Evolutionary conservation across 805 yeast genomes (phyloP), one percentile per base, ranked within the genome.

Genomic region (Candida loeiensis): DNA sequence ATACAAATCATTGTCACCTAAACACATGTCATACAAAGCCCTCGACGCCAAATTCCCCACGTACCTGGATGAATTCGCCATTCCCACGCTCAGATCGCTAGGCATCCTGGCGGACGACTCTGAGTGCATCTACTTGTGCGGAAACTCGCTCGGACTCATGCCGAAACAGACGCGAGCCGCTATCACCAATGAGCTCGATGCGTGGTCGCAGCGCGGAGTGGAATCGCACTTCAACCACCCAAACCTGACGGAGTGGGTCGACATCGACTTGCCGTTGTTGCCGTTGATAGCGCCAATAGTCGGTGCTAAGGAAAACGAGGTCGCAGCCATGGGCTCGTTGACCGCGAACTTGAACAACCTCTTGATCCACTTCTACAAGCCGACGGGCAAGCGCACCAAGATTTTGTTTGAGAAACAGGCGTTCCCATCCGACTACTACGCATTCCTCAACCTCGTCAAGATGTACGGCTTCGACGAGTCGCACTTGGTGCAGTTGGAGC

Each of bases 141-240:
- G 98, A 2, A 91, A 90, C 65, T 87, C 96, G n/a, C 75, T 90
- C 5, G 98, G 98, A 0, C 64, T 90, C 44, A 85, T 88, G 90
- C 97, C 98, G 0, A 66, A 61, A 37, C 55, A 66, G 6, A 80
- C 90, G 0, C 66, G 76, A 24, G 46, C 48, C 5, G 84, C 85
- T 12, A 65, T 90, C 12, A 61, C 62, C 36, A 71, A 66, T 29
- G 97, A 90, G 59, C 64, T 90, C 36, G 75, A 79, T 47, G 95
- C 93, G 0, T 90, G 98, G 98, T 69, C 77, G 21, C 68, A 59
- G 19, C 66, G 89, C 24, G 98, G 81, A 2, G 98, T 90, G 6
- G 89, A 85, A 46, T 77, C 93, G 0, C 98, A 90, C 59, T 83
- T 83, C 61, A 73, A 78, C 43, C 95, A 85, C 53, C 82, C 82